phyloP scores from a whole-genome alignment of 2,329 filamentous ascomycete species.

The Aureobasidium sp. region DNA sequence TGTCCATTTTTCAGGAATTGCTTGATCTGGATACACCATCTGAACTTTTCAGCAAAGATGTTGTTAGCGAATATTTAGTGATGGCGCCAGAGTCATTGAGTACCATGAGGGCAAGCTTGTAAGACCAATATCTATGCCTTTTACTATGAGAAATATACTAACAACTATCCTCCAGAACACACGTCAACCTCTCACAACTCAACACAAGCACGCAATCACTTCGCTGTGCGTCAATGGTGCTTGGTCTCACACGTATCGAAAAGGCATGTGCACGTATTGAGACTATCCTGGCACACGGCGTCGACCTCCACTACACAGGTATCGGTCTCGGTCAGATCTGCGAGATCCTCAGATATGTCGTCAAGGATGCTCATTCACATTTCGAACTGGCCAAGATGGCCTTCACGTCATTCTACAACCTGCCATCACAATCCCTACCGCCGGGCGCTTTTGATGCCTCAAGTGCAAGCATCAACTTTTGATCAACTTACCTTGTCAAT shows the following conservation, averaged over 20 bases:
- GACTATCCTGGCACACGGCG: background rate
- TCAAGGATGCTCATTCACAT: background rate
- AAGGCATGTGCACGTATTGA: conserved; percentile 3
- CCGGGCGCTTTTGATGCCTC: background rate
- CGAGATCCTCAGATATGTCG: background rate
- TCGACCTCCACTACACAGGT: conserved; percentile 4
- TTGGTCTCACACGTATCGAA: conserved; percentile 4
- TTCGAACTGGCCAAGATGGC: background rate
- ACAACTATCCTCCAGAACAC: background rate
- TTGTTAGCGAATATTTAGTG: background rate
- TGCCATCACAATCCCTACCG: background rate
- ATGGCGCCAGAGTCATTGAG: background rate
- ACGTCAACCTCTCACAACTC: background rate
- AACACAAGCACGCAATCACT: conserved; percentile 6
- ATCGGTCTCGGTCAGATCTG: background rate
- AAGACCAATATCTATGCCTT: background rate
- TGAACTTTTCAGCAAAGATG: conserved; percentile 1
- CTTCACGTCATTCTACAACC: background rate
- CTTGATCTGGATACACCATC: conserved; percentile 7
- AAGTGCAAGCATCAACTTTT: background rate
- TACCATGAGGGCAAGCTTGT: conserved; percentile 3
- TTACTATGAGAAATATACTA: background rate
- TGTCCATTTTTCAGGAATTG: conserved; percentile 6
- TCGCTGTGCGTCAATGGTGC: conserved; percentile 1
- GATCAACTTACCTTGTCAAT: background rate